phyloP scores from a whole-genome alignment of 805 yeast genomes.

The Lachancea thermotolerans region DNA sequence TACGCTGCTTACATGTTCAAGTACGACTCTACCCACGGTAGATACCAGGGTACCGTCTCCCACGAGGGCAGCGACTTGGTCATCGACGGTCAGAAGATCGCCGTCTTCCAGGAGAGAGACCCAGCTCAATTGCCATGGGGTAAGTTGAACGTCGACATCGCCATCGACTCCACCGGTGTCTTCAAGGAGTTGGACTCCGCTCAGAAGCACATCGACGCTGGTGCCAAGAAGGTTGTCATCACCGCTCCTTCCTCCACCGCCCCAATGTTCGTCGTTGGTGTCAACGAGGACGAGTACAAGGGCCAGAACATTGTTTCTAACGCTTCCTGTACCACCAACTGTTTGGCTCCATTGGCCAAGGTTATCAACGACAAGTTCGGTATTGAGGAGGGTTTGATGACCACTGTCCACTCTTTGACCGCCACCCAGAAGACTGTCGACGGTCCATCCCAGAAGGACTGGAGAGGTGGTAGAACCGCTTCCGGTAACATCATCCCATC shows the following conservation, averaged over 20 bases:
- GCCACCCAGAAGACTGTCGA: conserved; percentile 71
- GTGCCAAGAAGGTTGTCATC: conserved; percentile 67
- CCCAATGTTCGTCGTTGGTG: conserved; percentile 71
- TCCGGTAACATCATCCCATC: conserved; percentile 71
- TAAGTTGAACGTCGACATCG: conserved; percentile 52
- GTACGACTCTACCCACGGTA: conserved; percentile 68
- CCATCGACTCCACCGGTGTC: conserved; percentile 67
- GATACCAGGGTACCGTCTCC: conserved; percentile 51
- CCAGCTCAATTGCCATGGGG: conserved; percentile 68
- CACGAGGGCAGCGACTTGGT: conserved; percentile 45
- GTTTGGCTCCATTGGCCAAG: conserved; percentile 69
- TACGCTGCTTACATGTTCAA: conserved; percentile 72
- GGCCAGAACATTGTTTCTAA: conserved; percentile 56
- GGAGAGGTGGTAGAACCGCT: conserved; percentile 79
- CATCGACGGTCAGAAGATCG: conserved; percentile 46
- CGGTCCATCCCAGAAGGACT: conserved; percentile 72
- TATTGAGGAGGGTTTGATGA: conserved; percentile 68
- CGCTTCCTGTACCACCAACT: conserved; percentile 70
- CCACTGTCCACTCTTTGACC: conserved; percentile 66
- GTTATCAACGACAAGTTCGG: conserved; percentile 59
- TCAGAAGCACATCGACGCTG: conserved; percentile 63
- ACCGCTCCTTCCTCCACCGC: conserved; percentile 68
- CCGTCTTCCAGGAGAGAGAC: conserved; percentile 58
- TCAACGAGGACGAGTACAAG: conserved; percentile 53
- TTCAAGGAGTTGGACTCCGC: conserved; percentile 60